These are phyloP conservation scores for Fusarium clavum DNA, from an alignment of 2,329 filamentous ascomycete genomes.

Conservation along the genomic window DNA sequence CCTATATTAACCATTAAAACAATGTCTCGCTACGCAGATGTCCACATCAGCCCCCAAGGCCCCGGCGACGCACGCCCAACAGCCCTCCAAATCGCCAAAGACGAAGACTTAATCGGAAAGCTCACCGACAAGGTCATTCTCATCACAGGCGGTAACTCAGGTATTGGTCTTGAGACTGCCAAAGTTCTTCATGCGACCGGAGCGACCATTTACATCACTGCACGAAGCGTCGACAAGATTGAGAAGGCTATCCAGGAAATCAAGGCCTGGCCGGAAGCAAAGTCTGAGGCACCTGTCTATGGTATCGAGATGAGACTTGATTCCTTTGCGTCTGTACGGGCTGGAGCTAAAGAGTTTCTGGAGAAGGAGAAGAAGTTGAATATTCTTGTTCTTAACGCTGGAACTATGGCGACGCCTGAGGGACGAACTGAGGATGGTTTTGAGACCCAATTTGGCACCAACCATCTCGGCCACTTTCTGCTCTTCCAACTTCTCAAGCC, in stretches of 20 bases:
- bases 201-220: conserved; percentile 6
- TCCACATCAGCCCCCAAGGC: conserved; percentile 3
- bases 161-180: conserved; percentile 13
- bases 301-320: conserved; percentile 6
- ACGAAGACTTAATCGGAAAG: neutral
- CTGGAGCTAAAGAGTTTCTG: neutral
- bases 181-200: conserved; percentile 11
- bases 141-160: conserved; percentile 29
- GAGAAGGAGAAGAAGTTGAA: neutral
- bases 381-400: conserved; percentile 18
- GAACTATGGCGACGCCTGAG: conserved; percentile 26
- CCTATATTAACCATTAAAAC: too few species aligned
- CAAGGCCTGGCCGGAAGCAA: neutral
- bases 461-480: conserved; percentile 47
- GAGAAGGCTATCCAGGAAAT: conserved; percentile 13
- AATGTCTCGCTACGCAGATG: conserved; percentile 18
- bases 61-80: conserved; percentile 33
- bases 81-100: conserved; percentile 19
- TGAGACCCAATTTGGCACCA: conserved; percentile 44
- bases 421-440: conserved; percentile 26
- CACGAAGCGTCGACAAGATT: conserved; percentile 5
- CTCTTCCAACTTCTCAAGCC: conserved; percentile 55
- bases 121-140: neutral
- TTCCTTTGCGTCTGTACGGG: conserved; percentile 5
- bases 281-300: neutral